Base-by-base conservation (phyloP, 371 early-diverging fungal genomes). In the Mucor velutinosus region DNA sequence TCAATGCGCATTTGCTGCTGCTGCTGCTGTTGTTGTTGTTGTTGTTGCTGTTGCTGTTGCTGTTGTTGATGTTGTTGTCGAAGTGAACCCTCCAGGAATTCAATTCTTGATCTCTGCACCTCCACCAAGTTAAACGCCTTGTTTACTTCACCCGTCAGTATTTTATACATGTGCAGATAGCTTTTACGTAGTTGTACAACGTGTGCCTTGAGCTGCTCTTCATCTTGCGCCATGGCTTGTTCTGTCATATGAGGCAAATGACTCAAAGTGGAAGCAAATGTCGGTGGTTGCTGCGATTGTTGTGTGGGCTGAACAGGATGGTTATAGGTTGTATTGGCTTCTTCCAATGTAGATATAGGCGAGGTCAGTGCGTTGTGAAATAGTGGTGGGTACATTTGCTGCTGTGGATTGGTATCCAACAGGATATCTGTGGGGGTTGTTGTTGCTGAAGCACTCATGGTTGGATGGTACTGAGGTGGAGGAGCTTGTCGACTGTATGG, bases 71-170 rank as follows among this genome's bases (percentile, higher is more conserved):
- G 49, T 45, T 49, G 35, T 7, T 69, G 53, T 10, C n/a, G 69
- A n/a, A 72, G 41, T 14, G 43, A 21, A 15, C 43, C 37, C 19
- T 72, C 69, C 12, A 72, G 57, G 27, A 58, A 69, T 30, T 68
- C 61, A 43, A 72, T 72, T 29, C 66, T 58, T 49, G 65, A 62
- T 12, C 58, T 51, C 29, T 72, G 73, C 3, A 49, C 23, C 7
- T 65, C 58, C 41, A 72, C 62, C 21, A 72, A 25, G 15, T 29
- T 58, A 11, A 29, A 58, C 12, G 73, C 68, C 27, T 65, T 69
- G 30, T 60, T 56, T 5, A 72, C 62, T 62, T 72, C 58, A 2
- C 62, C 72, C 30, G 64, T 64, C n/a, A 72, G 43, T n/a, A 37
- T 30, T 21, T 67, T 64, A 35, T 43, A 64, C 68, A 72, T 64